These are phyloP conservation scores for Tulasnella sp. DNA, from an alignment of 768 basidiomycete species.

Conservation along the genomic window DNA sequence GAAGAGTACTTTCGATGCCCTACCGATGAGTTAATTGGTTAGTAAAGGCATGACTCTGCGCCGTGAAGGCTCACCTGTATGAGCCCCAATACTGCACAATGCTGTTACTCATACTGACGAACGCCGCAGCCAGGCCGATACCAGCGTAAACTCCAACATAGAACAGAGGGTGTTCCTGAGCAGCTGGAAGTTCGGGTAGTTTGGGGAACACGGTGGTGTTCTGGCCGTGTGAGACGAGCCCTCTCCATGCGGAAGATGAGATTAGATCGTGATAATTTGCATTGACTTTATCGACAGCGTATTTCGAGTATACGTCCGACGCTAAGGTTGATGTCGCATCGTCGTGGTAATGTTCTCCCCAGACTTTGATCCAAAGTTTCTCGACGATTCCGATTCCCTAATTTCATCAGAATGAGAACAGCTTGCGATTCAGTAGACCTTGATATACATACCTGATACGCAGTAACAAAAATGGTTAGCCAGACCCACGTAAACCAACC, in stretches of 20 bases:
- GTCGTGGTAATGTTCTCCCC: constrained; percentile 52
- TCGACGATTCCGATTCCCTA: constrained; percentile 16
- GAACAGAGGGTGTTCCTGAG: constrained; percentile 52
- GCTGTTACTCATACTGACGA: constrained; percentile 36
- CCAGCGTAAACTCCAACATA: constrained; percentile 57
- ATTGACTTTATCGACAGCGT: background rate
- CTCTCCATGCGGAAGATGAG: background rate
- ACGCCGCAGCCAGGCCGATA: constrained; percentile 41
- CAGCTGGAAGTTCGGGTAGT: constrained; percentile 22
- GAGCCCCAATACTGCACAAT: constrained; percentile 39
- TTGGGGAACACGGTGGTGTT: background rate
- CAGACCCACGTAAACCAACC: constrained; percentile 55
- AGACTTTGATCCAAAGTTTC: constrained; percentile 36
- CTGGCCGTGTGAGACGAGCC: background rate
- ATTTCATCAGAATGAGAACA: too few species aligned
- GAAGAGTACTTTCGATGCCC: constrained; percentile 23
- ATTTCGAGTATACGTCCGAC: background rate
- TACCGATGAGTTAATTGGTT: background rate
- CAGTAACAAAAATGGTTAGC: background rate
- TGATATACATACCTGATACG: constrained; percentile 5
- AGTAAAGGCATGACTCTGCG: background rate
- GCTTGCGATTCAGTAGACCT: background rate
- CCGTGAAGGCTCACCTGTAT: constrained; percentile 6
- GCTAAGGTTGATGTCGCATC: background rate
- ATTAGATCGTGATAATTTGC: background rate